phyloP scores from a whole-genome alignment of 208 protist genomes.

The Trypanosoma melophagium region DNA sequence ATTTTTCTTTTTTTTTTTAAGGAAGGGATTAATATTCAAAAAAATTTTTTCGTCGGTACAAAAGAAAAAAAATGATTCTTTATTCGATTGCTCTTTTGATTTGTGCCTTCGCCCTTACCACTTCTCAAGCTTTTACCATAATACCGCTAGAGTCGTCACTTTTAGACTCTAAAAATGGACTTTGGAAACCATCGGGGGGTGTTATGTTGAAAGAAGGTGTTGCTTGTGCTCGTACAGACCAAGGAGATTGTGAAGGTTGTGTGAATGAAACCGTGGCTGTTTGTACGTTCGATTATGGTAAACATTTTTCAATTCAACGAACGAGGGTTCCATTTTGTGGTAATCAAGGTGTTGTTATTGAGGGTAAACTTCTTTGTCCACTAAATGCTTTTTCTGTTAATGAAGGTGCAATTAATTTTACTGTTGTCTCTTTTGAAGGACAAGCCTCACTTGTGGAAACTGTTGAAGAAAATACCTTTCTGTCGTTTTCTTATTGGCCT shows the following conservation, averaged over 20 bases:
- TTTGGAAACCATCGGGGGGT: constrained; percentile 45
- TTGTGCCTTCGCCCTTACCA: constrained; percentile 1
- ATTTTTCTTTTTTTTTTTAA: too few relatives aligned
- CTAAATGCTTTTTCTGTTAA: constrained; percentile 7
- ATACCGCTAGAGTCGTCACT: constrained; percentile 15
- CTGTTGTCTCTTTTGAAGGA: constrained; percentile 21
- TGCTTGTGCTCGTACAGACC: constrained; percentile 31
- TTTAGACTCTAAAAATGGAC: constrained; percentile 1
- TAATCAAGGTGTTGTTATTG: constrained; percentile 43
- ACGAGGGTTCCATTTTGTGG: constrained; percentile 51
- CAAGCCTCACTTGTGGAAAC: constrained; percentile 21
- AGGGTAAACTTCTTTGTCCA: constrained; percentile 51
- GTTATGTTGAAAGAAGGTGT: constrained; percentile 29
- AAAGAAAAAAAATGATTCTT: constrained; percentile 19
- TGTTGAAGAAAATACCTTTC: constrained; percentile 1
- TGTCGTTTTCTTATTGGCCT: constrained; percentile 19
- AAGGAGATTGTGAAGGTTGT: constrained; percentile 18
- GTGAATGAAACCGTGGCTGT: constrained; percentile 28
- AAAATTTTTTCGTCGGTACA: too few relatives aligned
- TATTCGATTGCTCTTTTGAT: constrained; percentile 23
- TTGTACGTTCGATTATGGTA: constrained; percentile 61
- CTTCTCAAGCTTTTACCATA: constrained; percentile 28
- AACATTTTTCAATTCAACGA: constrained; percentile 31
- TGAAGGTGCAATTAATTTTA: constrained; percentile 22
- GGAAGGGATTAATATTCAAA: too few relatives aligned